Evolutionary conservation across 345 rosid genomes (phyloP), one percentile per base, ranked within the genome.

Genomic region (Citrus australasica): DNA sequence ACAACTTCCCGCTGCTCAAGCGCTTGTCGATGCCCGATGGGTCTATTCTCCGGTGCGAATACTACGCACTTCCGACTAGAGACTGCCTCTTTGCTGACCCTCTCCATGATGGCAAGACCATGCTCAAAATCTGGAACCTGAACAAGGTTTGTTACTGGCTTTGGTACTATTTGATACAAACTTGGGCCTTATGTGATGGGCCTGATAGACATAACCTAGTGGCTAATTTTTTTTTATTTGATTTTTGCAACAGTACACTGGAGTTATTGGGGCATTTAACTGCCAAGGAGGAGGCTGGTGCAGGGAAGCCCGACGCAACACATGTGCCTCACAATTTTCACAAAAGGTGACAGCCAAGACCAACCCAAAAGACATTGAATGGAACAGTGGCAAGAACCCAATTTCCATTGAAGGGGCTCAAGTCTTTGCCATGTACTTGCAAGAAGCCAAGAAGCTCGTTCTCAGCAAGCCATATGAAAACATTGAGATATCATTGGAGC

Each of bases 241-340:
- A 19, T 53, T 53, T 74, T 21, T 74, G 32, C 11, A 16, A 72
- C 86, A 96, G 99, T 92, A 77, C 64, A 90, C 90, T 22, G 99
- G 98, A 74, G 89, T 96, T 27, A 86, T 96, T 5, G 98, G 98
- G 59, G 95, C 82, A 67, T 96, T 96, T 67, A 96, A 96, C 83
- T 96, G 99, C 86, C 99, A 96, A 90, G 98, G 99, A 76, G 98
- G 99, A 69, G 99, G 98, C 3, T 96, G 99, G 99, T 79, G 89
- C 79, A 89, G 92, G 0, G 98, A 96, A 82, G 84, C 89, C 13
- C 81, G 98, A 40, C 88, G 93, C 32, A 96, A 94, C 92, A 77
- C 89, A 79, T 96, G 95, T 42, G 86, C 85, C 46, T 90, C 98
- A 7, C 69, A 89, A 66, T 94, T 33, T 78, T 90, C 94, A 42